Base-by-base conservation (phyloP, 1,139 yeast species). In the Protomyces gravidus region DNA sequence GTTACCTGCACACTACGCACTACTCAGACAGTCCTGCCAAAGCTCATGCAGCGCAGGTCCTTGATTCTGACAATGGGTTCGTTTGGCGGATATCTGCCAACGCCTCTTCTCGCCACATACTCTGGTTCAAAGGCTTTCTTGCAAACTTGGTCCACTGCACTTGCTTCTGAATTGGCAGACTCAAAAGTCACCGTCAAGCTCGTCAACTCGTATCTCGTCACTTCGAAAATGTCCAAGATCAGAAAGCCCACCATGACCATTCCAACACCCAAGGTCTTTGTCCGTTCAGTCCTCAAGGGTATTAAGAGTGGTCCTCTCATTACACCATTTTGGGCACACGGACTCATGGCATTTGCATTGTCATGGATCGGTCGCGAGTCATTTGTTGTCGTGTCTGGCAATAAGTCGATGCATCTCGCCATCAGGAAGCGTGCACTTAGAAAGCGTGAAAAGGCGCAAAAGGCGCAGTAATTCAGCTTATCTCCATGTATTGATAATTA, bases 241-340 rank as follows among this genome's bases (percentile, higher is more conserved):
- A 84, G 85, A 72, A 83, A 85, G 67, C 70, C 95, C 11, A 85
- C 95, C 27, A 71, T 78, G 45, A 68, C 84, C 67, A 87, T 90
- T 68, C 98, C 99, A 63, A 85, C 77, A 69, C 95, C 97, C 57
- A 81, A 82, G 70, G 72, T 71, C 45, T 94, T 94, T 73, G 98
- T 92, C 55, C 71, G 75, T 30, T 74, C 94, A 19, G 80, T 88
- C 3, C 78, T 92, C 68, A 74, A 73, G 59, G 97, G 97, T 26
- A 85, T 89, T 70, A 83, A 95, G 66, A 81, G 83, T 56, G 98
- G 98, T 62, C 95, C 97, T 21, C 96, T 97, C 2, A 73, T 77
- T 60, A 92, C 97, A 1, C 99, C 99, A 40, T 94, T 78, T 78
- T 89, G 96, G 90, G 73, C 89, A 2, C 99, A 92, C 74, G 97